Conservation (phyloP, 2,329 filamentous ascomycete species). For the Hypoxylon sp. region DNA sequence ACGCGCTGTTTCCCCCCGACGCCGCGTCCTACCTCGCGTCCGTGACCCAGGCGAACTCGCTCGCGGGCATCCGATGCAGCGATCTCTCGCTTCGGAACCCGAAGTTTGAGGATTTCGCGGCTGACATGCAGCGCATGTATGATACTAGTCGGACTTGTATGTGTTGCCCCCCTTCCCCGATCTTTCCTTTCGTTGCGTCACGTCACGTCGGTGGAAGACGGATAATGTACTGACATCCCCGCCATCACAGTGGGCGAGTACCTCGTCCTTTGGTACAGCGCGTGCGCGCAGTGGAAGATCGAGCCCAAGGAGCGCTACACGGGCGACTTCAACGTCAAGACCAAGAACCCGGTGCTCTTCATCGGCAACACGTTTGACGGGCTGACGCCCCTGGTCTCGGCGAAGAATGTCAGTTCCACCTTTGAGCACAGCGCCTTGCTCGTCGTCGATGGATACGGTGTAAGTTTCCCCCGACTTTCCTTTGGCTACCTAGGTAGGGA, state of each 20-base stretch:
- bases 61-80: constrained; percentile 47
- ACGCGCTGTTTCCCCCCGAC: not conserved
- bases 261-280: constrained; percentile 5
- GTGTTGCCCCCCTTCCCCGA: not conserved
- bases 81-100: constrained; percentile 44
- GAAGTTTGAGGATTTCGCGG: constrained; percentile 42
- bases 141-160: constrained; percentile 39
- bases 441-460: constrained; percentile 49
- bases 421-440: constrained; percentile 51
- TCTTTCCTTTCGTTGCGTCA: too few relatives aligned
- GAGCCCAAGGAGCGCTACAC: constrained; percentile 49
- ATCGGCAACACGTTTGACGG: constrained; percentile 51
- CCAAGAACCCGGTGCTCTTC: constrained; percentile 46
- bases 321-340: constrained; percentile 44
- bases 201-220: too few relatives aligned
- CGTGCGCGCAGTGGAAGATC: constrained; percentile 52
- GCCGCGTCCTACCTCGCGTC: not conserved
- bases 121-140: constrained; percentile 38
- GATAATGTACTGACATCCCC: too few relatives aligned
- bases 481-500: not conserved
- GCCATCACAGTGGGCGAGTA: constrained; percentile 24
- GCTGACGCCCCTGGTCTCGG: constrained; percentile 51
- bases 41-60: constrained; percentile 12
- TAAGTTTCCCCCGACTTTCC: constrained; percentile 39
- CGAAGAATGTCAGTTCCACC: constrained; percentile 48